These are phyloP conservation scores for Tetrahymena borealis DNA, from an alignment of 73 alveolate species.

Conservation along the genomic window DNA sequence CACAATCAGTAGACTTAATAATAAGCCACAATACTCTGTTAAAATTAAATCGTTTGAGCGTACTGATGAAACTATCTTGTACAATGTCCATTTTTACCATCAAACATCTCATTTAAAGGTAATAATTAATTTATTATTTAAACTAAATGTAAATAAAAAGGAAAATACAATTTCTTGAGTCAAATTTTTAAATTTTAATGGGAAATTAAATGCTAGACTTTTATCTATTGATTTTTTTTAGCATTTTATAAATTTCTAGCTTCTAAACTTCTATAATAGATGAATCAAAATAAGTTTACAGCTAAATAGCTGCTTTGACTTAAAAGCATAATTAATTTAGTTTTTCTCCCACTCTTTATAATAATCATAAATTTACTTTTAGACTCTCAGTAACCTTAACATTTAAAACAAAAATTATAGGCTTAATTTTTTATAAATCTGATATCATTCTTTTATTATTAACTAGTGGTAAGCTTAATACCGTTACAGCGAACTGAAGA, in stretches of 20 bases:
- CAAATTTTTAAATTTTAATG: too few relatives aligned
- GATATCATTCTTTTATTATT: not conserved
- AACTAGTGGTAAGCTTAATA: not conserved
- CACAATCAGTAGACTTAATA: not conserved
- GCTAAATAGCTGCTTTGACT: too few relatives aligned
- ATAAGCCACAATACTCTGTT: not conserved
- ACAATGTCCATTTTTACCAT: not conserved
- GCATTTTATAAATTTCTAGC: too few relatives aligned
- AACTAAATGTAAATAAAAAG: too few relatives aligned
- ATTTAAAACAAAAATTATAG: not conserved
- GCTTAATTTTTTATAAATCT: not conserved
- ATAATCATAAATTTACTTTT: too few relatives aligned
- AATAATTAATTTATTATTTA: not conserved
- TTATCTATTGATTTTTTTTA: too few relatives aligned
- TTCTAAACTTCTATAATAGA: too few relatives aligned
- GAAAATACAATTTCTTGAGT: too few relatives aligned
- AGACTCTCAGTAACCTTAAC: not conserved
- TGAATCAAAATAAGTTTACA: too few relatives aligned
- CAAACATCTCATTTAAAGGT: not conserved
- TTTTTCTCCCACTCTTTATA: too few relatives aligned
- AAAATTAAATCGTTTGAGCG: not conserved
- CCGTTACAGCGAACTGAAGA: not conserved
- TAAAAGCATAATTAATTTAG: too few relatives aligned
- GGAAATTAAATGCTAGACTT: too few relatives aligned
- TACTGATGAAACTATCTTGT: not conserved